Conservation (phyloP, 768 basidiomycete species). For the Clavaria fumosa region DNA sequence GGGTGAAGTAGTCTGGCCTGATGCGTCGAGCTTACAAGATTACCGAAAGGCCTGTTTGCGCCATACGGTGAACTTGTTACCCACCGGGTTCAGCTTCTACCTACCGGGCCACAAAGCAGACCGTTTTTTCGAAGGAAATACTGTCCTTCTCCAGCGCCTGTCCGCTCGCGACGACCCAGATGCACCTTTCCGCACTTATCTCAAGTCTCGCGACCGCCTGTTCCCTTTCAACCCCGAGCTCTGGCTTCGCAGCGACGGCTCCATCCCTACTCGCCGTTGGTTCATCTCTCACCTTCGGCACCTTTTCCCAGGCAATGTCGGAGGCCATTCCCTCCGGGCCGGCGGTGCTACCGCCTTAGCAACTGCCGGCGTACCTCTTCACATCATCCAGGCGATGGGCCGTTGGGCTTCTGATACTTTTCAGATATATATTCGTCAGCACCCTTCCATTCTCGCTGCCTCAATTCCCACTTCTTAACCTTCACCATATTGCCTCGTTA, state of each 20-base stretch:
- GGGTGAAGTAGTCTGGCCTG: slow-evolving; percentile 20
- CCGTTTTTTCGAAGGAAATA: slow-evolving; percentile 15
- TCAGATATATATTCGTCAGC: slow-evolving; percentile 24
- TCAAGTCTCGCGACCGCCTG: slow-evolving; percentile 12
- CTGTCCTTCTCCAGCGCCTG: slow-evolving; percentile 9
- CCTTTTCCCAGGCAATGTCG: slow-evolving; percentile 12
- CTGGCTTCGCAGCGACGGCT: slow-evolving; percentile 18
- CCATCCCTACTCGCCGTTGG: slow-evolving; percentile 21
- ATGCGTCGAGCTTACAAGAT: slow-evolving; percentile 8
- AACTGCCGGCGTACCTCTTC: slow-evolving; percentile 13
- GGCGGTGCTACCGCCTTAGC: too few relatives aligned
- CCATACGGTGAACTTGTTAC: slow-evolving; percentile 4
- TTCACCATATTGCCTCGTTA: too few relatives aligned
- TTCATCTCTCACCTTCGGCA: slow-evolving; percentile 17
- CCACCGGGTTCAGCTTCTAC: slow-evolving; percentile 10
- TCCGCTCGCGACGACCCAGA: slow-evolving; percentile 8
- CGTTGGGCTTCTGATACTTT: slow-evolving; percentile 22
- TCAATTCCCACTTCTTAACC: too few relatives aligned
- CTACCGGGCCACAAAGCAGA: slow-evolving; percentile 27
- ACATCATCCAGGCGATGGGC: slow-evolving; percentile 24
- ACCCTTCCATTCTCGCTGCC: slow-evolving; percentile 20
- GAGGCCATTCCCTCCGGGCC: too few relatives aligned
- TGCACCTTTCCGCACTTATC: slow-evolving; percentile 11
- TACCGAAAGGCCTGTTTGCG: slow-evolving; percentile 13
- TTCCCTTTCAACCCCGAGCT: slow-evolving; percentile 18